Evolutionary conservation across 2,329 filamentous ascomycete genomes (phyloP).

Genomic region (Phaeosphaeria sp.): DNA sequence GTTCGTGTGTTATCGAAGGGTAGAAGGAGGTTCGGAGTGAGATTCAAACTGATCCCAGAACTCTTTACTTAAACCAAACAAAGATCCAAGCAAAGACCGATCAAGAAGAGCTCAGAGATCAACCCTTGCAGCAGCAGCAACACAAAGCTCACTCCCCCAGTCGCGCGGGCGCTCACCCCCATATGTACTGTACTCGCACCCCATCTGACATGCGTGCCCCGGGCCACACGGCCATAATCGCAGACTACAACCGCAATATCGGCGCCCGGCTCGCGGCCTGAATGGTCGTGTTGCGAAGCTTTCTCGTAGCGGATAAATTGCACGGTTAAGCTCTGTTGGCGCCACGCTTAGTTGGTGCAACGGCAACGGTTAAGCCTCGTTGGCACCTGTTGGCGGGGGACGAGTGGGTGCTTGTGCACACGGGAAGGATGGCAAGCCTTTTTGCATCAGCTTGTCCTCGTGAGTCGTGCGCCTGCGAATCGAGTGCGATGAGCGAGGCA

Average conservation of each 20-base stretch:
- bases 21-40: neutral
- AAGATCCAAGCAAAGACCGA: slow-evolving; percentile 1
- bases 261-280: slow-evolving; percentile 6
- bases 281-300: slow-evolving; percentile 15
- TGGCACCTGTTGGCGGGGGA: neutral
- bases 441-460: too few relatives aligned
- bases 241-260: slow-evolving; percentile 15
- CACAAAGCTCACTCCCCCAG: neutral
- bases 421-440: neutral
- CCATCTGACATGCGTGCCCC: neutral
- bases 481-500: too few relatives aligned
- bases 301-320: slow-evolving; percentile 25
- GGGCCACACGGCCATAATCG: slow-evolving; percentile 5
- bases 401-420: slow-evolving; percentile 1
- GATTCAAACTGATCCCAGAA: too few relatives aligned
- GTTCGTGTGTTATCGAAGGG: slow-evolving; percentile 18
- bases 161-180: slow-evolving; percentile 7
- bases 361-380: slow-evolving; percentile 3
- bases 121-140: neutral
- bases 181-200: slow-evolving; percentile 3
- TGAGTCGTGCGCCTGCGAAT: neutral
- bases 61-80: neutral
- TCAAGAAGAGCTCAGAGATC: neutral
- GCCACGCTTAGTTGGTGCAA: slow-evolving; percentile 9
- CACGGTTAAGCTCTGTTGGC: slow-evolving; percentile 19